phyloP scores from a whole-genome alignment of 1,284 basidiomycete species.

The Mycena sp. region DNA sequence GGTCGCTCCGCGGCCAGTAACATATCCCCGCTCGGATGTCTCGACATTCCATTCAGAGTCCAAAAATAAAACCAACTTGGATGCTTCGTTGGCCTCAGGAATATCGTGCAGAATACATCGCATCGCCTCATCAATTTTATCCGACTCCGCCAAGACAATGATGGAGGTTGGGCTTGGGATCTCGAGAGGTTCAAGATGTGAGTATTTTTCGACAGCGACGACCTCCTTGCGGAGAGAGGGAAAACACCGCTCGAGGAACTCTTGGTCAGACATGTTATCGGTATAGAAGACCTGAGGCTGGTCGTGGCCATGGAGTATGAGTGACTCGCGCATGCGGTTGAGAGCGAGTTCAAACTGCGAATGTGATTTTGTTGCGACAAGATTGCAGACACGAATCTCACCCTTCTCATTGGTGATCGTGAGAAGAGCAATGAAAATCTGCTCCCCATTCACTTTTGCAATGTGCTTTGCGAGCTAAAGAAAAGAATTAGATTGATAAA shows the following conservation, averaged over 20 bases:
- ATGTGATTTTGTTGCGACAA: conserved; percentile 40
- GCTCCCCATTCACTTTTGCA: conserved; percentile 34
- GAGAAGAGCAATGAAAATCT: conserved; percentile 37
- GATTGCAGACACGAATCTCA: conserved; percentile 29
- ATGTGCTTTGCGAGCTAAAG: conserved; percentile 41
- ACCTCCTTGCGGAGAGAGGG: conserved; percentile 34
- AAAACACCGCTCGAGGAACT: conserved; percentile 37
- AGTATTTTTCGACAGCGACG: conserved; percentile 10
- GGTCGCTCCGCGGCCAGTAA: not conserved
- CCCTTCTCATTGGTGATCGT: conserved; percentile 40
- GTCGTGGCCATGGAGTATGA: conserved; percentile 34
- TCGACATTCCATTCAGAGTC: conserved; percentile 11
- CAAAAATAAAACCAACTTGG: not conserved
- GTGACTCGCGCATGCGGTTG: conserved; percentile 24
- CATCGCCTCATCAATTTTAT: no score
- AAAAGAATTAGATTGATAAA: conserved; percentile 14
- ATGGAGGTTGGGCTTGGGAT: no score
- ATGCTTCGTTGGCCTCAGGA: not conserved
- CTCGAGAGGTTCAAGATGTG: not conserved
- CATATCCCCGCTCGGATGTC: not conserved
- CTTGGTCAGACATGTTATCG: conserved; percentile 40
- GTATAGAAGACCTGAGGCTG: conserved; percentile 35
- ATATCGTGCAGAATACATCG: not conserved
- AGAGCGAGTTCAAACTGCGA: conserved; percentile 37
- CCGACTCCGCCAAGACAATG: no score